Evolutionary conservation across 2,329 filamentous ascomycete species (phyloP).

Genomic region (Dothiorella sarmentorum): DNA sequence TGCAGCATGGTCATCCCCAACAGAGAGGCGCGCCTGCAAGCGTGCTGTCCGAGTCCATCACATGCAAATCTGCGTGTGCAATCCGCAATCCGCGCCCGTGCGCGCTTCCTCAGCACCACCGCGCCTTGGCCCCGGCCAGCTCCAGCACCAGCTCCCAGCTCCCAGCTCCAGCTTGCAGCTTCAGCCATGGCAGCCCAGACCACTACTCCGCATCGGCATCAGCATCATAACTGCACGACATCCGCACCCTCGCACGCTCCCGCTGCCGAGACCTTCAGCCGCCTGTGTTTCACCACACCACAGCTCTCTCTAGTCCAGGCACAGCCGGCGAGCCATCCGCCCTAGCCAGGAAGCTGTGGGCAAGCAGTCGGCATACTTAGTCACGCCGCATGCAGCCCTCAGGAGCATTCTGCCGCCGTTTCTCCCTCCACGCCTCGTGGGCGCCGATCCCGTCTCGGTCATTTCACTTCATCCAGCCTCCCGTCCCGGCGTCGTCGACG

Average conservation of each 20-base stretch:
- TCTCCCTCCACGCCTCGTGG: not conserved
- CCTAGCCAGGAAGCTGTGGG: not conserved
- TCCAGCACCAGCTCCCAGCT: not conserved
- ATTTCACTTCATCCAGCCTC: slow-evolving; percentile 5
- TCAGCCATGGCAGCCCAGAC: not conserved
- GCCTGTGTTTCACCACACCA: not conserved
- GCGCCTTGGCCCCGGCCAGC: not conserved
- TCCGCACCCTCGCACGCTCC: not conserved
- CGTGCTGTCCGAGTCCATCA: slow-evolving; percentile 3
- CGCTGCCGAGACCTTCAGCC: not conserved
- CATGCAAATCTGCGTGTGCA: slow-evolving; percentile 1
- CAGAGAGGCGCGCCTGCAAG: slow-evolving; percentile 12
- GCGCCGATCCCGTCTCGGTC: slow-evolving; percentile 5
- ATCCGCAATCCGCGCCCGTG: not conserved
- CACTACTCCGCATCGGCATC: not conserved
- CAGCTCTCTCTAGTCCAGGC: not conserved
- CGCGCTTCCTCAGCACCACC: not conserved
- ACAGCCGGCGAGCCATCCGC: not conserved
- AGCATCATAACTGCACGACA: not conserved
- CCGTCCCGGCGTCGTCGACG: not conserved
- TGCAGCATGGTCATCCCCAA: slow-evolving; percentile 15
- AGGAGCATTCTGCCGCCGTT: not conserved
- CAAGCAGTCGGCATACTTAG: too few species aligned
- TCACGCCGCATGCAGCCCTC: slow-evolving; percentile 7
- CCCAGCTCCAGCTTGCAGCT: not conserved